Conservation (phyloP, 1,284 basidiomycete genomes). For the Trichosporon asahii region DNA sequence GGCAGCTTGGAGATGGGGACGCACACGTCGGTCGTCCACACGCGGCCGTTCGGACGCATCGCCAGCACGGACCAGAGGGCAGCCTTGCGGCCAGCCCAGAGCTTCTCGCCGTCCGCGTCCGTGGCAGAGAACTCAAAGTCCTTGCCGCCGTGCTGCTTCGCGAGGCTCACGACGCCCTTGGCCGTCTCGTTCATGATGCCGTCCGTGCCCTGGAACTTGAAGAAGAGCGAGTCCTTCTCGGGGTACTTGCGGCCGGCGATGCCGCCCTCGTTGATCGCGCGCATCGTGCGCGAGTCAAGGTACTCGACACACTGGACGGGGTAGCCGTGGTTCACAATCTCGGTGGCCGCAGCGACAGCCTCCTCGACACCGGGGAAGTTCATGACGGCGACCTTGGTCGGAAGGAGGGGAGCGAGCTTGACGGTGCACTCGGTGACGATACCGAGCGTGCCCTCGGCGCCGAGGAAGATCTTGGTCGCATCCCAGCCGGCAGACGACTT, state of each 20-base stretch:
- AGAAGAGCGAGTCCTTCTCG: constrained; percentile 71
- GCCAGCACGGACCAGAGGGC: constrained; percentile 70
- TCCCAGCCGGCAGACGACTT: constrained; percentile 93
- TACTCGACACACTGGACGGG: constrained; percentile 68
- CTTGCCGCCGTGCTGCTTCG: constrained; percentile 65
- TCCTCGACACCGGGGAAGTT: constrained; percentile 56
- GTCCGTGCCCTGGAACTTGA: constrained; percentile 73
- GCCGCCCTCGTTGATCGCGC: constrained; percentile 65
- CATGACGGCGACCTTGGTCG: constrained; percentile 59
- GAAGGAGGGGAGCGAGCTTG: constrained; percentile 72
- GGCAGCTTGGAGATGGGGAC: constrained; percentile 79
- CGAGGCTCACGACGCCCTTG: constrained; percentile 19
- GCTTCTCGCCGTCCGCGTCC: constrained; percentile 65
- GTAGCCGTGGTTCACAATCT: constrained; percentile 29
- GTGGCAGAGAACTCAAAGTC: constrained; percentile 67
- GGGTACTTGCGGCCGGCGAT: constrained; percentile 59
- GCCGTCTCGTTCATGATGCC: constrained; percentile 17
- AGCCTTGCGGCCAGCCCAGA: constrained; percentile 86
- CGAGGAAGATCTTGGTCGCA: constrained; percentile 85
- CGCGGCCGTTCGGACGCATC: constrained; percentile 61
- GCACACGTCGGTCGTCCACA: constrained; percentile 82
- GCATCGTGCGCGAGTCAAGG: constrained; percentile 67
- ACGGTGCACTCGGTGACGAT: constrained; percentile 89
- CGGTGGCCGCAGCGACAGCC: constrained; percentile 64
- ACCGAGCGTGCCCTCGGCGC: constrained; percentile 89